Base-by-base conservation (phyloP, 2,329 filamentous ascomycete genomes). In the Trichophyton equinum region DNA sequence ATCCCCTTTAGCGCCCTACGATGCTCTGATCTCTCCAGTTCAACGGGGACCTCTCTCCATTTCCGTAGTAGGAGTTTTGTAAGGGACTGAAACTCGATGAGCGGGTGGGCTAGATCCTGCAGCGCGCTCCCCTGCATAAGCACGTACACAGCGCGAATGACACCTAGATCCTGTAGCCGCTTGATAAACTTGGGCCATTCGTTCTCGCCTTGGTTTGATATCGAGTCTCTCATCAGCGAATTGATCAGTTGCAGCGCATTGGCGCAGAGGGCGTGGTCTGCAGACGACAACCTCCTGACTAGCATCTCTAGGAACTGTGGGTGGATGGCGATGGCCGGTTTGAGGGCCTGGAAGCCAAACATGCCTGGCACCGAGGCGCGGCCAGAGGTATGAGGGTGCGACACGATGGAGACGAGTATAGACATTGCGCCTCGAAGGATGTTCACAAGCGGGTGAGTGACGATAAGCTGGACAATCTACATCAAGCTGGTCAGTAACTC, bases 171-270 rank as follows among this genome's bases (percentile, higher is more conserved):
- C 73, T 97, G 94, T 66, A 99, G 75, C 65, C 86, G 82, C 77
- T 96, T 96, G 73, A 99, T 91, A 69, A 97, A 95, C 68, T 89
- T 94, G 57, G 91, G 89, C 91, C 94, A 97, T 68, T 97, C 92
- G 63, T 89, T 85, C 62, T 86, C 82, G 49, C 79, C 79, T 59
- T 92, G 89, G 68, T 83, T 85, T 30, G 88, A 87, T 58, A 97
- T 85, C 4, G 91, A 88, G 72, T 99, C 94, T 59, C 94, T 83
- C 78, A 97, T 95, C 55, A 99, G 79, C 0, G 92, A 90, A 72
- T 99, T 99, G 73, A 99, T 89, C 61, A 99, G 79, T 79, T 96
- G 94, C 60, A 99, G 80, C 1, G 94, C 89, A 75, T 96, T 97
- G 65, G 91, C 92, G 76, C 94, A 97, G 33, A 99, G 81, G 2